Conservation (phyloP, 257 asterid species). For the Ehretia macrophylla region DNA sequence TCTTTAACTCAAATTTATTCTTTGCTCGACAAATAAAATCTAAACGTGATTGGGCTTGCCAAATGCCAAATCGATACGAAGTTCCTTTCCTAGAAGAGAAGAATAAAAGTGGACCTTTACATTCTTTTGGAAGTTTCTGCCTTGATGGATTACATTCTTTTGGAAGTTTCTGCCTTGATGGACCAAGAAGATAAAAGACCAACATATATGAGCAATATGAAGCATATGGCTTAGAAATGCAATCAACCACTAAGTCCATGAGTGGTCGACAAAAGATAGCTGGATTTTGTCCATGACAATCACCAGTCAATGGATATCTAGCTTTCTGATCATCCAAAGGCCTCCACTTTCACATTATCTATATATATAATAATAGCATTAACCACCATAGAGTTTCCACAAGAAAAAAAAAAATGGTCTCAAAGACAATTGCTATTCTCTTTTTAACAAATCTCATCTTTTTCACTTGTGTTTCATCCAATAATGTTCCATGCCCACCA, state of each 20-base stretch:
- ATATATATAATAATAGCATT: neutral
- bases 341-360: neutral
- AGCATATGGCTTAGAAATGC: neutral
- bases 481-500: conserved; percentile 43
- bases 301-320: conserved; percentile 17
- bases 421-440: conserved; percentile 23
- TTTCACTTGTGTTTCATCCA: conserved; percentile 46
- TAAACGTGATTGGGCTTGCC: too few relatives aligned
- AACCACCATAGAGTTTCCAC: neutral
- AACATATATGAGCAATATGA: conserved; percentile 1
- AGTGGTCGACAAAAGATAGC: neutral
- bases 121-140: neutral
- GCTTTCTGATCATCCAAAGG: neutral
- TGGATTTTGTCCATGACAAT: conserved; percentile 8
- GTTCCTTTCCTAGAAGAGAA: too few relatives aligned
- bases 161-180: neutral
- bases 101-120: too few relatives aligned
- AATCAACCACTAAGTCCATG: neutral
- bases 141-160: neutral
- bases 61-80: too few relatives aligned
- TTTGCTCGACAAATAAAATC: too few relatives aligned
- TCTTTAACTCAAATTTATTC: too few relatives aligned
- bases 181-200: neutral
- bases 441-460: conserved; percentile 37
- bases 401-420: conserved; percentile 32